Conservation (phyloP, 345 rosid species). For the Citrus reticulata region DNA sequence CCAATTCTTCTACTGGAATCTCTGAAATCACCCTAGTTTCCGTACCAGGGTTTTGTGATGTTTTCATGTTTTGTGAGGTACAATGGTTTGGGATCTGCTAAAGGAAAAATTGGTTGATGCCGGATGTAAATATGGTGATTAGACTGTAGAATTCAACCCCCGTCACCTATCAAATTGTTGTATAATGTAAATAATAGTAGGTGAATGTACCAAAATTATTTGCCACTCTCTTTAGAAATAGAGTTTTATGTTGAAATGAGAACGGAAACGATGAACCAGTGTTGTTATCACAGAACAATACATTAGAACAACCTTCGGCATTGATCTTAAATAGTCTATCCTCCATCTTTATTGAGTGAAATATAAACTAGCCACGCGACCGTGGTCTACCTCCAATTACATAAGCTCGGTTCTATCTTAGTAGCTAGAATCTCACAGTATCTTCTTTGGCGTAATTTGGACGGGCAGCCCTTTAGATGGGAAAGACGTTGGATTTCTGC, state of each 20-base stretch:
- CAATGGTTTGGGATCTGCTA: conserved; percentile 1
- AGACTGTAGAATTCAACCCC: not conserved
- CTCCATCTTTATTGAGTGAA: not conserved
- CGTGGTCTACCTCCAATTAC: too few relatives aligned
- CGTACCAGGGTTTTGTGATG: not conserved
- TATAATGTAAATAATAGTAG: not conserved
- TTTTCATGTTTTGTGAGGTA: not conserved
- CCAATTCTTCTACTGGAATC: not conserved
- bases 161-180: not conserved
- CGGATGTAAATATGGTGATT: conserved; percentile 20
- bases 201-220: not conserved
- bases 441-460: conserved; percentile 26
- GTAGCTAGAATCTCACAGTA: not conserved
- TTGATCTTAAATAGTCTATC: not conserved
- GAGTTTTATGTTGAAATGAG: not conserved
- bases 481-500: conserved; percentile 44
- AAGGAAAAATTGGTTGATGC: not conserved
- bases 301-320: too few relatives aligned
- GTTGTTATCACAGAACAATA: not conserved
- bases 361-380: not conserved
- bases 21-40: not conserved
- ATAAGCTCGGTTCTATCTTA: not conserved
- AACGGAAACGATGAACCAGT: not conserved
- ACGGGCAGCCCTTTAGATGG: conserved; percentile 46
- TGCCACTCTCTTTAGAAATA: not conserved